Percentiles rank a stretch among this genome's conserved stretches.
Conservation (phyloP, 768 basidiomycete genomes). For the Mycena polygramma region DNA sequence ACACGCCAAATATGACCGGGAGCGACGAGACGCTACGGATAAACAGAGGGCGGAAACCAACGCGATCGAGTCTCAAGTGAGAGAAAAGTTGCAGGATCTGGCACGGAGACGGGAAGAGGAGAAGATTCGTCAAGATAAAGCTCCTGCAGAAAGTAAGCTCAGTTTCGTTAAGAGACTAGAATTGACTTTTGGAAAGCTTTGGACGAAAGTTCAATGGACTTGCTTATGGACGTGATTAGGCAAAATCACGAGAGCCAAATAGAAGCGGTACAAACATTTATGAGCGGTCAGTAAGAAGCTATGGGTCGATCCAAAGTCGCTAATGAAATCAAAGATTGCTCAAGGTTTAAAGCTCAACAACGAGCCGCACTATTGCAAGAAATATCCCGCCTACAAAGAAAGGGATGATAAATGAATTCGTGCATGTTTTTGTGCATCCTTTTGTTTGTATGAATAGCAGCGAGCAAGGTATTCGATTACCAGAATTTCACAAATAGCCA, state of each 20-base stretch:
- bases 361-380: conserved; percentile 14
- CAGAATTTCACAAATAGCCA: too few species aligned
- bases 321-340: conserved; percentile 11
- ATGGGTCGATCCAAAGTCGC: not conserved
- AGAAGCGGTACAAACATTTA: conserved; percentile 2
- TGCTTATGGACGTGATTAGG: conserved; percentile 15
- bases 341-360: conserved; percentile 3
- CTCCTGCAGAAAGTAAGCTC: conserved; percentile 2
- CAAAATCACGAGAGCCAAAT: conserved; percentile 23
- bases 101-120: not conserved
- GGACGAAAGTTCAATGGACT: conserved; percentile 1
- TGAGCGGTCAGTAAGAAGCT: conserved; percentile 3
- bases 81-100: conserved; percentile 23
- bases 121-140: not conserved
- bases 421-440: not conserved
- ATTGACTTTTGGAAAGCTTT: not conserved
- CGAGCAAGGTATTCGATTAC: too few species aligned
- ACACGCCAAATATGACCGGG: conserved; percentile 11
- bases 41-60: conserved; percentile 20
- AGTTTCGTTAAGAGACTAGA: too few species aligned
- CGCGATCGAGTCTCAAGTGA: conserved; percentile 10
- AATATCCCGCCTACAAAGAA: conserved; percentile 8
- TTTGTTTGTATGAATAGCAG: too few species aligned
- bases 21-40: conserved; percentile 17
- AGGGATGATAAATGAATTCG: not conserved